Evolutionary conservation across 2,329 filamentous ascomycete species (phyloP).

Genomic region (Aureobasidium sp.): DNA sequence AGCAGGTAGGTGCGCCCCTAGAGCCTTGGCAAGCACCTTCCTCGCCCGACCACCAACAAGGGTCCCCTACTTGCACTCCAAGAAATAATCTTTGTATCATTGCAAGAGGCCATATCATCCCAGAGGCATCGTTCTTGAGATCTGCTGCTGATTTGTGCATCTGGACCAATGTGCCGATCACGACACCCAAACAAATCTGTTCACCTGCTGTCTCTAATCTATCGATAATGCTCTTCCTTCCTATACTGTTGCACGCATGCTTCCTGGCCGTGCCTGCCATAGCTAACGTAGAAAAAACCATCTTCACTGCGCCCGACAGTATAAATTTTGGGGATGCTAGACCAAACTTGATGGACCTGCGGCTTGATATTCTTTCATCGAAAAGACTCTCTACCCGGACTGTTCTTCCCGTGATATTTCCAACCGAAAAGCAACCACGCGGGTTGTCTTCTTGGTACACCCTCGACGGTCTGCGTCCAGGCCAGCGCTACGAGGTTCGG

Average conservation of each 20-base stretch:
- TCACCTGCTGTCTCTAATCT: not conserved
- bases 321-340: slow-evolving; percentile 50
- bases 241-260: slow-evolving; percentile 7
- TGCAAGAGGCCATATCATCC: not conserved
- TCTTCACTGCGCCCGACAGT: slow-evolving; percentile 68
- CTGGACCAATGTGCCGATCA: not conserved
- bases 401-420: slow-evolving; percentile 61
- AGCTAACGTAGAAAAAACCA: slow-evolving; percentile 85
- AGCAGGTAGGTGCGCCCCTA: too few species aligned
- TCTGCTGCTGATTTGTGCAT: not conserved
- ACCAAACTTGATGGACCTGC: slow-evolving; percentile 54
- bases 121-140: not conserved
- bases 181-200: not conserved
- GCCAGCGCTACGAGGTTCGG: slow-evolving; percentile 80
- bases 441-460: slow-evolving; percentile 72
- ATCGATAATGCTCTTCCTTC: slow-evolving; percentile 11
- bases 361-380: slow-evolving; percentile 59
- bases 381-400: slow-evolving; percentile 52
- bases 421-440: slow-evolving; percentile 44
- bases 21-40: not conserved
- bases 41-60: not conserved
- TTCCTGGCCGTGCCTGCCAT: slow-evolving; percentile 22
- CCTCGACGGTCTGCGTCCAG: slow-evolving; percentile 61
- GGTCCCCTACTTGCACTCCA: not conserved
- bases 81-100: not conserved